These are phyloP conservation scores for Ophiostoma sp. DNA, from an alignment of 2,329 filamentous ascomycete genomes.

Conservation along the genomic window DNA sequence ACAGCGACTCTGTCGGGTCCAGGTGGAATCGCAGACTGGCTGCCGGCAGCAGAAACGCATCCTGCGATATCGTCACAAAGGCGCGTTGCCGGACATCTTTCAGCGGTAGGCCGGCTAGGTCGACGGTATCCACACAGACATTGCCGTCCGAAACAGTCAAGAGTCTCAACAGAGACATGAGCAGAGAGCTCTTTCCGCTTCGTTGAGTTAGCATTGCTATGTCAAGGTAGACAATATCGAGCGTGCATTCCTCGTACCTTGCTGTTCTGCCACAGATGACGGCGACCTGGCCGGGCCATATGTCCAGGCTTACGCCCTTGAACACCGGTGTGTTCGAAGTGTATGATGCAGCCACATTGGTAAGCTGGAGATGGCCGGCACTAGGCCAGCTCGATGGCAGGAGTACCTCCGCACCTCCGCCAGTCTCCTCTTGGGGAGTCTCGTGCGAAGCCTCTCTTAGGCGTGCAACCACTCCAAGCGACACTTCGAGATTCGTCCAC, in stretches of 20 bases:
- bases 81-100: neutral
- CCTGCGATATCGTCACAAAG: too few relatives aligned
- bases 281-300: neutral
- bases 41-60: too few relatives aligned
- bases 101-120: neutral
- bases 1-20: neutral
- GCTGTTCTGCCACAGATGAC: neutral
- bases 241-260: too few relatives aligned
- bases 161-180: neutral
- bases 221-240: too few relatives aligned
- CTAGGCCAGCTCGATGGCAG: constrained; percentile 29
- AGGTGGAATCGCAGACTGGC: too few relatives aligned
- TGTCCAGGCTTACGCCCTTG: neutral
- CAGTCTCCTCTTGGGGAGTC: constrained; percentile 31
- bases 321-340: too few relatives aligned
- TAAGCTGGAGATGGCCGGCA: too few relatives aligned
- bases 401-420: too few relatives aligned
- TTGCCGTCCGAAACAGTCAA: neutral
- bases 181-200: neutral
- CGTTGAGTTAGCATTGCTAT: too few relatives aligned
- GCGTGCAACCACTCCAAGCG: constrained; percentile 34
- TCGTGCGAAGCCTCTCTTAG: constrained; percentile 25
- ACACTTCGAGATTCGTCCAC: constrained; percentile 36
- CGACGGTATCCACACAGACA: neutral
- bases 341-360: too few relatives aligned